Percentiles rank a stretch among this genome's conserved stretches.
Evolutionary conservation across 2,329 filamentous ascomycete species (phyloP).

Genomic region (Fusarium camptoceras): DNA sequence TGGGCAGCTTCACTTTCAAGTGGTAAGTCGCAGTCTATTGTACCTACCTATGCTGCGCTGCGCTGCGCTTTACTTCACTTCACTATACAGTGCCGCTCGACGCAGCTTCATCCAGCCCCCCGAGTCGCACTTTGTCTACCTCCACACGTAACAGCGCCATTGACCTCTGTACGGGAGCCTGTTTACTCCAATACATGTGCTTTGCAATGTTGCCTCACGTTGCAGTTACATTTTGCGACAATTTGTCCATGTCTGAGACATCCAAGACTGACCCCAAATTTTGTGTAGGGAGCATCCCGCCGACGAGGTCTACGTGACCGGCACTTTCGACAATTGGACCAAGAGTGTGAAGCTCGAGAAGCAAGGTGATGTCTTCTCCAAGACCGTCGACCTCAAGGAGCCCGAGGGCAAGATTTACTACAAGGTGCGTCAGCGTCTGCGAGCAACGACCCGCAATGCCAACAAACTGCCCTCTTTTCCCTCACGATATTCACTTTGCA

Average conservation of each 20-base stretch:
- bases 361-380: conserved; percentile 78
- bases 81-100: conserved; percentile 24
- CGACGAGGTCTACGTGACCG: conserved; percentile 91
- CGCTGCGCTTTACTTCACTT: conserved; percentile 17
- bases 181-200: conserved; percentile 1
- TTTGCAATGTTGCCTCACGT: conserved; percentile 20
- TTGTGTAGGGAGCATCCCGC: conserved; percentile 81
- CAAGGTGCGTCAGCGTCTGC: conserved; percentile 75
- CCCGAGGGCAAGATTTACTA: conserved; percentile 83
- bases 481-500: conserved; percentile 22
- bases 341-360: conserved; percentile 88
- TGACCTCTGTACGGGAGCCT: conserved; percentile 31
- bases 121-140: conserved; percentile 20
- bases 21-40: conserved; percentile 64
- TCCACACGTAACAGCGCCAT: conserved; percentile 18
- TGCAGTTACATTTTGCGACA: conserved; percentile 15
- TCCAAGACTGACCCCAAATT: conserved; percentile 34
- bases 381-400: conserved; percentile 79
- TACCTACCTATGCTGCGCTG: background rate
- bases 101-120: background rate
- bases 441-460: conserved; percentile 19
- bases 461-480: conserved; percentile 17
- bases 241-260: conserved; percentile 42
- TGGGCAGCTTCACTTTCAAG: conserved; percentile 77
- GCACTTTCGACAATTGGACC: conserved; percentile 94